Percentiles rank a stretch among this genome's conserved stretches.
Conservation (phyloP, 1,284 basidiomycete genomes). For the Ustilago hordei region DNA sequence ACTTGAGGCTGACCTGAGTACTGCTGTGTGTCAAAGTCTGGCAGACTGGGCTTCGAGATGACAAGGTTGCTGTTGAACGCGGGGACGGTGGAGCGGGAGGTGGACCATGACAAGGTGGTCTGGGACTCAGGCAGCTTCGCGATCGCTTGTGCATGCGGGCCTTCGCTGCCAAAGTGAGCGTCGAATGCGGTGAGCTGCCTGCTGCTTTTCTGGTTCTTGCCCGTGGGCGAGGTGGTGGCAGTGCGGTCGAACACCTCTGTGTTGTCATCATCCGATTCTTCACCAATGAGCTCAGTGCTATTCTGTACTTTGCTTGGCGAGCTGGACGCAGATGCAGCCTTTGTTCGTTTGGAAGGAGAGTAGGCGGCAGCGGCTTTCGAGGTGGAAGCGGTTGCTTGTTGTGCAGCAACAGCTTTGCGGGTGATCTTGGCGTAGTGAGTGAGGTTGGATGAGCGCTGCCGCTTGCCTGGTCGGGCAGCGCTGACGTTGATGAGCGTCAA, state of each 20-base stretch:
- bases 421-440: constrained; percentile 48
- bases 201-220: constrained; percentile 28
- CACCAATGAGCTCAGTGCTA: constrained; percentile 24
- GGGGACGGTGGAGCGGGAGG: constrained; percentile 26
- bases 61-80: constrained; percentile 34
- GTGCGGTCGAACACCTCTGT: constrained; percentile 14
- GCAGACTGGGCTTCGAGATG: constrained; percentile 26
- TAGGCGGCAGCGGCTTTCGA: constrained; percentile 18
- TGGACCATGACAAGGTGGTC: constrained; percentile 35
- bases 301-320: constrained; percentile 15
- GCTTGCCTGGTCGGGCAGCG: constrained; percentile 74
- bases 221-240: background rate
- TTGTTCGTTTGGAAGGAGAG: constrained; percentile 29
- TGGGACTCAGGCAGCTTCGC: constrained; percentile 39
- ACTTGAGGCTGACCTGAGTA: constrained; percentile 49
- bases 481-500: constrained; percentile 94
- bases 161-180: constrained; percentile 51
- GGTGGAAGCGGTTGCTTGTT: constrained; percentile 43
- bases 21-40: constrained; percentile 25
- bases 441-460: constrained; percentile 67
- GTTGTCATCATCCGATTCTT: constrained; percentile 47
- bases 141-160: constrained; percentile 43
- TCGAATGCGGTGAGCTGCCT: constrained; percentile 47
- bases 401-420: constrained; percentile 34
- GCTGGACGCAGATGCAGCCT: background rate